Conservation (phyloP, 805 yeast species). For the Naumovozyma castellii region DNA sequence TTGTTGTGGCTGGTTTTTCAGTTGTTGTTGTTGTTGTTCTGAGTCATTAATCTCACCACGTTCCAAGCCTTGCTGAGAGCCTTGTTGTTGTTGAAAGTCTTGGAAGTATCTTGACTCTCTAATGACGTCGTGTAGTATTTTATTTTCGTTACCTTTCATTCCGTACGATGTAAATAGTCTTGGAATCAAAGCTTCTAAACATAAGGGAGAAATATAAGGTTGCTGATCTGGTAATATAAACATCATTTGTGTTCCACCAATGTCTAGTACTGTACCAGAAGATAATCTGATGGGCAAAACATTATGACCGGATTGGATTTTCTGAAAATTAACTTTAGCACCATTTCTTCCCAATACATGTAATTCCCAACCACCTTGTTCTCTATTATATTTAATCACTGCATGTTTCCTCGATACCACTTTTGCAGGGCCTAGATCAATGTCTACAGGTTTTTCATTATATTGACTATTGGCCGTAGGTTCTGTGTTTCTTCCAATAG, state of each 20-base stretch:
- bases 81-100: slow-evolving; percentile 7
- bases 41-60: too few species aligned
- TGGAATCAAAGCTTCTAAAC: slow-evolving; percentile 29
- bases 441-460: slow-evolving; percentile 33
- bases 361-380: slow-evolving; percentile 76
- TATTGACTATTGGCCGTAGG: not conserved
- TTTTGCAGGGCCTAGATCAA: slow-evolving; percentile 93
- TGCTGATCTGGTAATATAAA: slow-evolving; percentile 87
- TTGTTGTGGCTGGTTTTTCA: slow-evolving; percentile 9
- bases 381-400: slow-evolving; percentile 63
- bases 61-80: slow-evolving; percentile 5
- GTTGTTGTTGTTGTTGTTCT: slow-evolving; percentile 1
- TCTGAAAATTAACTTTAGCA: slow-evolving; percentile 69
- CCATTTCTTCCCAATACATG: slow-evolving; percentile 85
- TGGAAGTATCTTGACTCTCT: slow-evolving; percentile 15
- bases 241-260: slow-evolving; percentile 99
- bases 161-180: slow-evolving; percentile 22
- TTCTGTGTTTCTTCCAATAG: slow-evolving; percentile 79
- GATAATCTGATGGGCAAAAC: slow-evolving; percentile 46
- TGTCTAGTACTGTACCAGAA: slow-evolving; percentile 86
- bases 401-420: slow-evolving; percentile 95
- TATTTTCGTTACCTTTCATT: slow-evolving; percentile 13
- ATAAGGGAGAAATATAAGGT: slow-evolving; percentile 47
- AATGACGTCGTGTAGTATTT: slow-evolving; percentile 17
- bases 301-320: slow-evolving; percentile 36